These are phyloP conservation scores for Elsinoe australis DNA, from an alignment of 2,329 filamentous ascomycete species.

Conservation along the genomic window DNA sequence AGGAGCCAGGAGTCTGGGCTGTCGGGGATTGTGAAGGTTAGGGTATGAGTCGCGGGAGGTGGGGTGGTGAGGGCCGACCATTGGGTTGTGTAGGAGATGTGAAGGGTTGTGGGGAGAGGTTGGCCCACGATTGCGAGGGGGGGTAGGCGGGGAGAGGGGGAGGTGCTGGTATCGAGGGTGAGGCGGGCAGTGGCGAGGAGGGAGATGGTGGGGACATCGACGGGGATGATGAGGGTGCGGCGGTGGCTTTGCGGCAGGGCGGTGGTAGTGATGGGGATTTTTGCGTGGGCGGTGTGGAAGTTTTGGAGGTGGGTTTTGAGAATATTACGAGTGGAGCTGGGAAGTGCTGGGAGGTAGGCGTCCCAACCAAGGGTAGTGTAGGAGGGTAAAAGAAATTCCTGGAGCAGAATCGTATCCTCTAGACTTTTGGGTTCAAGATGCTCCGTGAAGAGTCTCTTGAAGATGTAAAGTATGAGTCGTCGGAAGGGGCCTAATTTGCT, in stretches of 20 bases:
- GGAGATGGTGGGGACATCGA: conserved; percentile 77
- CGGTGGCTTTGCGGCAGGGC: conserved; percentile 23
- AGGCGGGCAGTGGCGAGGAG: conserved; percentile 75
- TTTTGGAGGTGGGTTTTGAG: conserved; percentile 45
- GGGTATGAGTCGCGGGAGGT: conserved; percentile 44
- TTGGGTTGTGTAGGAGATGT: conserved; percentile 47
- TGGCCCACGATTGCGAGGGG: conserved; percentile 54
- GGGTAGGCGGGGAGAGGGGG: conserved; percentile 25
- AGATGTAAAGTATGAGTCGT: conserved; percentile 45
- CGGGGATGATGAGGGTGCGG: conserved; percentile 69
- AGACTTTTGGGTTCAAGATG: conserved; percentile 41
- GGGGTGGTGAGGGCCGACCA: conserved; percentile 36
- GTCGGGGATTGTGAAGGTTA: conserved; percentile 74
- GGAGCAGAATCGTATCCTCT: conserved; percentile 48
- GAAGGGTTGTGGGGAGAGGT: conserved; percentile 55
- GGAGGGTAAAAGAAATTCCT: conserved; percentile 44
- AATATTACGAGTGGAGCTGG: conserved; percentile 36
- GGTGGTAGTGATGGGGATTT: conserved; percentile 25
- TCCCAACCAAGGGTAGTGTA: conserved; percentile 50
- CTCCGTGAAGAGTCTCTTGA: conserved; percentile 32
- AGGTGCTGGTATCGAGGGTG: conserved; percentile 36
- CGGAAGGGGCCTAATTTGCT: conserved; percentile 42
- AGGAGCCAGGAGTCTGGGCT: conserved; percentile 72
- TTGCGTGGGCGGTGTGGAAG: conserved; percentile 46
- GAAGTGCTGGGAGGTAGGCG: conserved; percentile 45